Conservation (phyloP, 116 monocot genomes). For the Trichopus zeylanicus region DNA sequence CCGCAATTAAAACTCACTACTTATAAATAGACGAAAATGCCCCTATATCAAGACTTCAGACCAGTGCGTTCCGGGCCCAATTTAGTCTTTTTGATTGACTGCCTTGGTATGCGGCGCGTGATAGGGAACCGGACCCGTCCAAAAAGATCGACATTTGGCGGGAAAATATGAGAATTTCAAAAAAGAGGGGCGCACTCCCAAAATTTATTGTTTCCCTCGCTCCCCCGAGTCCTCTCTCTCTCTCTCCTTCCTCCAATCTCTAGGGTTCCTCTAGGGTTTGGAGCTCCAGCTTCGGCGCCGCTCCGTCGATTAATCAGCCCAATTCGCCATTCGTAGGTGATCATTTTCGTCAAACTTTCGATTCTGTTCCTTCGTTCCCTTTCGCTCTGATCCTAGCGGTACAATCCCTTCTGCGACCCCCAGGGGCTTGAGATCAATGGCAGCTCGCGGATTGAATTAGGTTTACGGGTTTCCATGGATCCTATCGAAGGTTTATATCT, state of each 20-base stretch:
- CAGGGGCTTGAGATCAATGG: too few species aligned
- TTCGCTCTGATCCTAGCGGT: too few species aligned
- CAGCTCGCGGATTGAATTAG: too few species aligned
- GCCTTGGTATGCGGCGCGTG: background rate
- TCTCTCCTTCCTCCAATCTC: background rate
- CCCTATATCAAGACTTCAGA: background rate
- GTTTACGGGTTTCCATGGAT: too few species aligned
- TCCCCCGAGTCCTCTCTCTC: background rate
- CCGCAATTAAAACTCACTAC: too few species aligned
- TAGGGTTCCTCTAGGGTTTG: conserved; percentile 1
- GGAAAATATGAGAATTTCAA: background rate
- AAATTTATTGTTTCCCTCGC: background rate
- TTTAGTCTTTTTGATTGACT: background rate
- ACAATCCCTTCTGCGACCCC: too few species aligned
- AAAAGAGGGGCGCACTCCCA: background rate
- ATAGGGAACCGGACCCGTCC: background rate
- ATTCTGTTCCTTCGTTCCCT: background rate
- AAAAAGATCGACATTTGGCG: background rate
- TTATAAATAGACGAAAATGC: too few species aligned
- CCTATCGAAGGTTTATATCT: too few species aligned
- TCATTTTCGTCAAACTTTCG: background rate
- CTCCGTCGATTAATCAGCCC: background rate
- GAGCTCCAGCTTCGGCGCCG: background rate
- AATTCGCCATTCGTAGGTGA: background rate
- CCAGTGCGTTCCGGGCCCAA: background rate